A percentile compares a stretch with the other conserved stretches of the same genome.
Conservation (phyloP, 352 stramenopile species). For the Halophytophthora batemanensis region DNA sequence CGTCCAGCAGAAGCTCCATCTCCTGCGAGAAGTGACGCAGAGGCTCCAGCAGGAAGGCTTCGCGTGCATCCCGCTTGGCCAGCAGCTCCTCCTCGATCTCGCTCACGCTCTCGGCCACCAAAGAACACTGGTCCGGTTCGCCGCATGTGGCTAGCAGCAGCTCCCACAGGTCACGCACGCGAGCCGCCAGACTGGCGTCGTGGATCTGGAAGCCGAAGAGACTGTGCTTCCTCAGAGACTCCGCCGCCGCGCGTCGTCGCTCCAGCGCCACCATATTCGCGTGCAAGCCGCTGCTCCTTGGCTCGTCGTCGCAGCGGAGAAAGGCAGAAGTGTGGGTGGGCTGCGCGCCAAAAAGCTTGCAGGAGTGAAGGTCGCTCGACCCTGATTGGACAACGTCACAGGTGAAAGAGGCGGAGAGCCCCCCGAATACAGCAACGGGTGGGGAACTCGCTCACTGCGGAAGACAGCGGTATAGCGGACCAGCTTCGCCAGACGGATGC, state of each 20-base stretch:
- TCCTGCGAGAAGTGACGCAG: constrained; percentile 63
- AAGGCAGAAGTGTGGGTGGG: no score
- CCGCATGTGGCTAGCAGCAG: constrained; percentile 39
- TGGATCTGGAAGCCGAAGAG: constrained; percentile 74
- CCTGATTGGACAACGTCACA: no score
- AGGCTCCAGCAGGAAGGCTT: constrained; percentile 52
- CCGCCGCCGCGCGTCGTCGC: constrained; percentile 17
- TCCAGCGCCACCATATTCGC: constrained; percentile 13
- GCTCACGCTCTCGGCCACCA: constrained; percentile 50
- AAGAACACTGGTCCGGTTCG: constrained; percentile 42
- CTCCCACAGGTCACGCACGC: constrained; percentile 44
- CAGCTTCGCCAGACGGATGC: no score
- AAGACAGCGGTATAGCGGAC: no score
- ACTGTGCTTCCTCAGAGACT: constrained; percentile 29
- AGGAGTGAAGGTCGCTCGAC: no score
- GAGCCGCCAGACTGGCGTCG: constrained; percentile 29
- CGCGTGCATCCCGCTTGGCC: constrained; percentile 24
- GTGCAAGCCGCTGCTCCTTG: not conserved
- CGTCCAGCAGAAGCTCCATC: constrained; percentile 57
- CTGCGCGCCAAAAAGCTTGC: no score
- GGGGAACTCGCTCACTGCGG: no score
- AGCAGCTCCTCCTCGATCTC: constrained; percentile 50
- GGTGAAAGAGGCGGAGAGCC: no score
- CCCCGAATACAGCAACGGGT: no score
- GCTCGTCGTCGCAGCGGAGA: no score